Conservation (phyloP, 2,329 filamentous ascomycete genomes). For the Botrytis squamosa region DNA sequence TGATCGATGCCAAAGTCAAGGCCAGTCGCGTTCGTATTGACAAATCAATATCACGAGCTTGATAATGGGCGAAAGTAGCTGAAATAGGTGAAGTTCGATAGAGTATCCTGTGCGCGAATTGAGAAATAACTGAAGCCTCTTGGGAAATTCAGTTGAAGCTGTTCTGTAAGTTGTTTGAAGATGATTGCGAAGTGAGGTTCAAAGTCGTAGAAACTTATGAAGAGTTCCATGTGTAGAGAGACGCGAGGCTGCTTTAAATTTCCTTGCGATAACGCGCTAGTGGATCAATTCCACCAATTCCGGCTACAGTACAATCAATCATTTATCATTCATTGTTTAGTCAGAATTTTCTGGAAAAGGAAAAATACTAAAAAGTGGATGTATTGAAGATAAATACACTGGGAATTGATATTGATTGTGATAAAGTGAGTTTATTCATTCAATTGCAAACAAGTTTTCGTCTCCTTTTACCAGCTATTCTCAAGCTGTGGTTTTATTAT, state of each 20-base stretch:
- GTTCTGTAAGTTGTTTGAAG: neutral
- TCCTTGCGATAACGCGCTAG: slow-evolving; percentile 11
- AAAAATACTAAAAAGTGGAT: neutral
- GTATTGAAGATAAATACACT: neutral
- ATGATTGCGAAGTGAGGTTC: neutral
- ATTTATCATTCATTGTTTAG: neutral
- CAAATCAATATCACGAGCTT: neutral
- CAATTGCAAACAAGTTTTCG: neutral
- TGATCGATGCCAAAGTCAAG: neutral
- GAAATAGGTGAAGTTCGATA: neutral
- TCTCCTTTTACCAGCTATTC: neutral
- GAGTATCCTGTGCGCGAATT: neutral
- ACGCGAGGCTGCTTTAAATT: slow-evolving; percentile 10
- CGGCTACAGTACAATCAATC: neutral
- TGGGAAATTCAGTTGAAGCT: neutral
- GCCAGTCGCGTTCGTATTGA: neutral
- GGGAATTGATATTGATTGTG: neutral
- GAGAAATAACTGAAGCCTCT: neutral
- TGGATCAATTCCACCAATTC: neutral
- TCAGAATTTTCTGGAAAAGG: neutral
- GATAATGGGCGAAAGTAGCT: neutral
- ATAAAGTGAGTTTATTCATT: neutral
- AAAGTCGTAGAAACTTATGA: neutral
- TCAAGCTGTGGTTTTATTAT: neutral
- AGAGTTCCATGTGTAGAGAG: neutral